Evolutionary conservation across 805 yeast species (phyloP), one percentile per base, ranked within the genome.

Genomic region (Maudiozyma serrabonitensis): DNA sequence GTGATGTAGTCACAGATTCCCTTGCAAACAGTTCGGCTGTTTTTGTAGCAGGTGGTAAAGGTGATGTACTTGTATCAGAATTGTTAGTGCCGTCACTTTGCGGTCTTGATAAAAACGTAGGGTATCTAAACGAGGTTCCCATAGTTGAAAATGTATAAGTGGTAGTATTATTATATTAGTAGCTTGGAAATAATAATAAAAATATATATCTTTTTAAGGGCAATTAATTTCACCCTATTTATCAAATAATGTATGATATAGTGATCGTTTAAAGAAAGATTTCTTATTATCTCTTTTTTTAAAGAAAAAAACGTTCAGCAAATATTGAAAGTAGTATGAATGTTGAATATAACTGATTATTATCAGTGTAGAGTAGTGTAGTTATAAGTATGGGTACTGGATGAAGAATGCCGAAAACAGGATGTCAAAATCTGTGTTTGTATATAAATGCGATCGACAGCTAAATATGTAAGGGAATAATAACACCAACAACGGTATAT

Each of bases 51-150:
- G 32, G 32, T 28, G 32, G 12, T 4, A 8, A 2, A 28, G 12
- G 32, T 28, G 12, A 11, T 28, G 32, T 28, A 6, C 12, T 21
- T 31, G 41, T n/a, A 16, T 37, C 40, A 26, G 42, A 23, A 6
- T 39, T 19, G 16, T 19, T 15, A 3, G 35, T 5, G 15, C 38
- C 43, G 23, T 40, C 38, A 23, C 25, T 42, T 16, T 28, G 18
- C 7, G 46, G 19, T 38, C 43, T 47, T 9, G 50, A 31, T 8
- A 47, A 40, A 23, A 48, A 48, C 3, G 28, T 34, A 9, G 51
- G 51, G 35, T 48, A 48, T 19, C 44, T 44, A 12, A 48, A 34
- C 5, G 51, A 48, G 3, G 43, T 32, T 23, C 43, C 49, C 49
- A 46, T 46, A n/a, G 12, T 23, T 15, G 18, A 26, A 39, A 21